Base-by-base conservation (phyloP, 768 basidiomycete species). In the Hebeloma cylindrosporum region DNA sequence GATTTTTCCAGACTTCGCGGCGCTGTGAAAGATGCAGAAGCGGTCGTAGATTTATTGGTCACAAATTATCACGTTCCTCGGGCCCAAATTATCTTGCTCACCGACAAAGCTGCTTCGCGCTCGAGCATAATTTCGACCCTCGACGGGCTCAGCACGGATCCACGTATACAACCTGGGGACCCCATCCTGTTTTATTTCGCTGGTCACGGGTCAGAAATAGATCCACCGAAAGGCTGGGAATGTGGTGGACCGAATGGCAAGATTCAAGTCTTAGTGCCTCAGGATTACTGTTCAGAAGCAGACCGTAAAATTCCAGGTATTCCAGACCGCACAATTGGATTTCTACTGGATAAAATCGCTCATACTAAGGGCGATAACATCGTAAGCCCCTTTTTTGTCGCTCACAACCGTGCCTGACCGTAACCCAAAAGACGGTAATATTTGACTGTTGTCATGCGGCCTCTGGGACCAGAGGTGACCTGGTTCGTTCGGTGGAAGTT, bases 141-240 rank as follows among this genome's bases (percentile, higher is more conserved):
- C 17, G 25, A 42, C 23, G 14, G 13, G 7, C 34, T 54, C 5
- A 37, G 25, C 10, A 35, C n/a, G 1, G 37, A 51, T 33, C 3
- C 28, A 3, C 30, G 29, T 3, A 48, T 55, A n/a, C n/a, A n/a
- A n/a, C 58, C 52, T 17, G 80, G 74, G 28, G 80, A 83, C 46
- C 75, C 82, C 29, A 70, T 84, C 26, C 54, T 84, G 48, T 60
- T 84, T 42, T 84, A 80, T 51, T 84, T 80, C 53, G 79, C 83
- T 26, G 83, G 82, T 10, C 80, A 84, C 53, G 82, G 82, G 21
- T 75, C 74, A 52, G 68, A 64, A 37, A 54, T 75, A 27, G 60
- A 66, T 17, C 71, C 77, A 10, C 80, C 80, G 33, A 56, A 60
- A 26, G 73, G 69, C 37, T 83, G 80, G 82, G 28, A 35, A 38